phyloP scores from a whole-genome alignment of 2,329 filamentous ascomycete species.

The Albophoma yamanashiensis region DNA sequence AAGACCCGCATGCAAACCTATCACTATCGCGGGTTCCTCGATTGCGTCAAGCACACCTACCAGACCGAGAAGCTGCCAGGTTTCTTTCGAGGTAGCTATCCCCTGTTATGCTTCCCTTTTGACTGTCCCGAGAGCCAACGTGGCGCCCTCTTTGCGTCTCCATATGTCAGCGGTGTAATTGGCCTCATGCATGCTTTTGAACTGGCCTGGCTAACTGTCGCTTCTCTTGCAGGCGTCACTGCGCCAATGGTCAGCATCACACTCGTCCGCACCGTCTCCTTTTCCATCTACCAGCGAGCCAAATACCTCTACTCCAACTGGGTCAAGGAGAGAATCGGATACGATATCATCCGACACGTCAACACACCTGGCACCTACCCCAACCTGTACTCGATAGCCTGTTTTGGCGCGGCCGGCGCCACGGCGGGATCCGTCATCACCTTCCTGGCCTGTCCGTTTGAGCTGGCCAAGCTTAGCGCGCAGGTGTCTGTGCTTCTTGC shows the following conservation, averaged over 20 bases:
- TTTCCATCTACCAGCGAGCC: slow-evolving; percentile 68
- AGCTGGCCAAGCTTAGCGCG: slow-evolving; percentile 80
- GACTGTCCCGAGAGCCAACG: not conserved
- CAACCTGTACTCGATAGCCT: slow-evolving; percentile 60
- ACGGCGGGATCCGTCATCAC: slow-evolving; percentile 73
- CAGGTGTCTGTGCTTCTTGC: slow-evolving; percentile 75
- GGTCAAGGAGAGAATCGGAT: slow-evolving; percentile 54
- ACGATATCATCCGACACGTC: slow-evolving; percentile 64
- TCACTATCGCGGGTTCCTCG: slow-evolving; percentile 61
- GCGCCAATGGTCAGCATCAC: slow-evolving; percentile 75
- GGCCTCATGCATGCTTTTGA: not conserved
- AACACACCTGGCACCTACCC: slow-evolving; percentile 61
- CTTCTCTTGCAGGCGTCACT: slow-evolving; percentile 46
- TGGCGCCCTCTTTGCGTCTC: not conserved
- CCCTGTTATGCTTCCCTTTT: not conserved
- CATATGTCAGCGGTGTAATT: not conserved
- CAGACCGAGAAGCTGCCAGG: slow-evolving; percentile 59
- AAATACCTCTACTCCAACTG: slow-evolving; percentile 64
- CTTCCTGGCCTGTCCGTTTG: slow-evolving; percentile 74
- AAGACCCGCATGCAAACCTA: slow-evolving; percentile 89
- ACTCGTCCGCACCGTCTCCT: slow-evolving; percentile 65
- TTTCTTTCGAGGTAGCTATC: slow-evolving; percentile 66
- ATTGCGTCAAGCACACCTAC: slow-evolving; percentile 70
- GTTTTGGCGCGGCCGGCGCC: slow-evolving; percentile 68
- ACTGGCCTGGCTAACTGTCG: not conserved